These are phyloP conservation scores for Hibiscus tridactylites DNA, from an alignment of 345 rosid genomes.

Conservation along the genomic window DNA sequence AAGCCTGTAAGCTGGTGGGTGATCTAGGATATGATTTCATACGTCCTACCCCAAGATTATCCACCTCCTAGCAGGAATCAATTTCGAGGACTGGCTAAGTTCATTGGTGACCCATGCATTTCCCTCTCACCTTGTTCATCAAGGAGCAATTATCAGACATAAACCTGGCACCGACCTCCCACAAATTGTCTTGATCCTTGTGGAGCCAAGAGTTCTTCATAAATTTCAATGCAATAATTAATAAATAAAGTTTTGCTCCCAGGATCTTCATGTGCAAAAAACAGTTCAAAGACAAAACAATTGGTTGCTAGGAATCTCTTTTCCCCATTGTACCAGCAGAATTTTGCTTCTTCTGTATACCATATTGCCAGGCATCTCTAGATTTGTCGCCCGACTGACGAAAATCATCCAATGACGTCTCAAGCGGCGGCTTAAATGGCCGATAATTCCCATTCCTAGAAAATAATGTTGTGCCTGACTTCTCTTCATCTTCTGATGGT, in stretches of 20 bases:
- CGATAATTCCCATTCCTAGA: constrained; percentile 56
- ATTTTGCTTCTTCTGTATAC: constrained; percentile 48
- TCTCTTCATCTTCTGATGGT: constrained; percentile 73
- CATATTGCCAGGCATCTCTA: constrained; percentile 79
- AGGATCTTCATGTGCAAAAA: not conserved
- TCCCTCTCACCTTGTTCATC: not conserved
- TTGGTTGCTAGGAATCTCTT: constrained; percentile 35
- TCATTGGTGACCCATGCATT: not conserved
- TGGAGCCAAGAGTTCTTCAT: not conserved
- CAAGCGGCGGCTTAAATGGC: constrained; percentile 34
- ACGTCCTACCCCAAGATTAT: constrained; percentile 14
- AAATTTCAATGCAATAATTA: constrained; percentile 5
- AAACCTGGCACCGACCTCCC: not conserved
- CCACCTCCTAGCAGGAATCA: constrained; percentile 14
- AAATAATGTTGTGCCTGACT: constrained; percentile 32
- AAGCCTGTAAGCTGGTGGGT: constrained; percentile 18
- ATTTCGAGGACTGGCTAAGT: not conserved
- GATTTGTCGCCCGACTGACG: constrained; percentile 53
- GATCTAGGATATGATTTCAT: constrained; percentile 12
- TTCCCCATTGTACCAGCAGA: constrained; percentile 39
- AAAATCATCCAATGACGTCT: constrained; percentile 51
- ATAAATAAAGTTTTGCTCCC: not conserved
- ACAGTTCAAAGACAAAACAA: not conserved
- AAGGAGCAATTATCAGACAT: not conserved
- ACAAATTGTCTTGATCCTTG: constrained; percentile 7